Evolutionary conservation across 176 grass and related monocot species (phyloP).

Genomic region (Oryza officinalis): DNA sequence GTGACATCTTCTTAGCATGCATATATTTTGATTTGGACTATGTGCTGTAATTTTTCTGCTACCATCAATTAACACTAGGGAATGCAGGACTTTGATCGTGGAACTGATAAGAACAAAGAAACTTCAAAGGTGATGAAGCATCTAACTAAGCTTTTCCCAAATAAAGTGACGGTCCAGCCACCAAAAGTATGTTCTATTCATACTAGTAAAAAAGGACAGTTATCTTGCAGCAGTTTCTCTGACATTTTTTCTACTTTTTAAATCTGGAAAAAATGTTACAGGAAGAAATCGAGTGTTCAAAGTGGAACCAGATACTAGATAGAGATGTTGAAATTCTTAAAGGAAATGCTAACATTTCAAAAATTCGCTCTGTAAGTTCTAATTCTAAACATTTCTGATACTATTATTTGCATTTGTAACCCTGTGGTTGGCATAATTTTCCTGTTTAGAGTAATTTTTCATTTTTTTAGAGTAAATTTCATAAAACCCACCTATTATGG

Average conservation of each 20-base stretch:
- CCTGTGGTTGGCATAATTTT: not conserved
- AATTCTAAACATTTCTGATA: constrained; percentile 7
- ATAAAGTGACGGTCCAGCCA: constrained; percentile 79
- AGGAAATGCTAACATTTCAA: constrained; percentile 81
- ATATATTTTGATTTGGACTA: not conserved
- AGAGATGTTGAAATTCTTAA: constrained; percentile 83
- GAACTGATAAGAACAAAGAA: constrained; percentile 73
- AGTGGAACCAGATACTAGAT: constrained; percentile 85
- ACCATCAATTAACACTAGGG: constrained; percentile 25
- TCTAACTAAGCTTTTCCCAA: constrained; percentile 93
- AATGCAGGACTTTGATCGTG: constrained; percentile 67
- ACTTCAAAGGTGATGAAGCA: constrained; percentile 70
- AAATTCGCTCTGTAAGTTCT: constrained; percentile 73
- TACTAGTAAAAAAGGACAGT: not conserved
- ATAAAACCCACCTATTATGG: not conserved
- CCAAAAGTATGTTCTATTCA: constrained; percentile 64
- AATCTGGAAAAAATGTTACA: constrained; percentile 40
- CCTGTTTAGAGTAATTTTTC: too few relatives aligned
- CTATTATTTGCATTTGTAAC: not conserved
- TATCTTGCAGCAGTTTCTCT: constrained; percentile 27
- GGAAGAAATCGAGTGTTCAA: constrained; percentile 70
- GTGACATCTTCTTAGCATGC: not conserved
- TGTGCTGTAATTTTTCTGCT: constrained; percentile 13
- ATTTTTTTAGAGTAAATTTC: not conserved
- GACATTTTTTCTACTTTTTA: constrained; percentile 2